A percentile compares a stretch with the other conserved stretches of the same genome.
phyloP scores from a whole-genome alignment of 2,329 filamentous ascomycete species.

The Fusarium palustre region DNA sequence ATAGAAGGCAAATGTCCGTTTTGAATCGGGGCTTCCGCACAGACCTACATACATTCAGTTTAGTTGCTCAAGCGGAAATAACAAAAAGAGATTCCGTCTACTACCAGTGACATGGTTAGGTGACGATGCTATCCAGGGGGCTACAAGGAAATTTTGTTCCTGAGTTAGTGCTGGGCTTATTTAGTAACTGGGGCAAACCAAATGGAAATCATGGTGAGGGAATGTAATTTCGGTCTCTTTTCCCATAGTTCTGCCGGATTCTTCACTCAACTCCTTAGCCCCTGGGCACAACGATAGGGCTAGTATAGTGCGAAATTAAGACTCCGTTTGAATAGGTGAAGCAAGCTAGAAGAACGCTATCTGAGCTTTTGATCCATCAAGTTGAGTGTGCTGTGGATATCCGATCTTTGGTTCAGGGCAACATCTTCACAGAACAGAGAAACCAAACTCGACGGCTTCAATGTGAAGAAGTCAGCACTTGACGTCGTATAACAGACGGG shows the following conservation, averaged over 20 bases:
- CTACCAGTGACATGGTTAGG: slow-evolving; percentile 4
- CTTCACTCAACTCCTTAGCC: not conserved
- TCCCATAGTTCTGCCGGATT: not conserved
- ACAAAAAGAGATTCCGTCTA: not conserved
- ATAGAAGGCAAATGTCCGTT: slow-evolving; percentile 8
- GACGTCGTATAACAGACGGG: not conserved
- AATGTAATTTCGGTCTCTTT: slow-evolving; percentile 1
- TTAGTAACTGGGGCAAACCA: not conserved
- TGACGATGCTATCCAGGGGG: not conserved
- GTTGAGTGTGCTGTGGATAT: not conserved
- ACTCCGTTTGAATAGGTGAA: not conserved
- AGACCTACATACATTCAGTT: too few relatives aligned
- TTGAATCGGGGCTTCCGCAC: slow-evolving; percentile 8
- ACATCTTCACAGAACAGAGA: not conserved
- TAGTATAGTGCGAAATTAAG: not conserved
- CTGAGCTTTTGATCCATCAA: not conserved
- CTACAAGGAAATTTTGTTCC: not conserved
- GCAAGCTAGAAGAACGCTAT: not conserved
- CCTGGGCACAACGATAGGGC: not conserved
- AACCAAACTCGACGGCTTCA: too few relatives aligned
- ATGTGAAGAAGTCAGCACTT: too few relatives aligned
- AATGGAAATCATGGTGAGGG: not conserved
- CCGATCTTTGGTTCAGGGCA: not conserved
- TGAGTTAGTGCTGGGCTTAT: not conserved
- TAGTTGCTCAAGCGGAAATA: not conserved